Base-by-base conservation (phyloP, 352 stramenopile genomes). In the Phytophthora megakarya region DNA sequence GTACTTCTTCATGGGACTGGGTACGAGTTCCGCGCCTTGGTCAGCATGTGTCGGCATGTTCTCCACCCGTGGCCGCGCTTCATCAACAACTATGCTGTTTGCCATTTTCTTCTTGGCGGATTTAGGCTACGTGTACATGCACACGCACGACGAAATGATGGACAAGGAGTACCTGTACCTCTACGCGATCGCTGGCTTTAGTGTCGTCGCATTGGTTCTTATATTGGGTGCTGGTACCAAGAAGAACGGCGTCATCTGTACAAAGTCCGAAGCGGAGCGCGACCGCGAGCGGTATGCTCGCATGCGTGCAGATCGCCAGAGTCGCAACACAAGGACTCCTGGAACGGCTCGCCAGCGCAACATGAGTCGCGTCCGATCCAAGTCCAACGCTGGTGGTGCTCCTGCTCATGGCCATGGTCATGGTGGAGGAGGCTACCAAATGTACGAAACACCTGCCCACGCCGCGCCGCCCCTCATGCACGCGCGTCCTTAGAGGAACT, bases 1-100 rank as follows among this genome's bases (percentile, higher is more conserved):
- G 70, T 93, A 86, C 78, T 91, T 93, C 44, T 89, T 93, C 72
- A 65, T 87, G 48, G 84, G 84, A n/a, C 66, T 91, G 18, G 84
- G 84, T 28, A 85, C 73, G 21, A 88, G 68, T 11, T 76, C 81
- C 12, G 79, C 70, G 26, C 65, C 80, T 5, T 93, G 84, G 84
- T 71, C 73, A 3, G 77, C 83, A n/a, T 79, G 75, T 40, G 66
- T 88, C 7, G 78, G 81, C 25, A 81, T 93, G 67, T 93, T 93
- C 53, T 76, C 65, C 15, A 84, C 80, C 3, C 73, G 80, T 10
- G 59, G 70, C 18, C 84, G 84, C 10, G 75, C 80, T 0, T 72
- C 73, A 33, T 79, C 66, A 6, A 90, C 81, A 2, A 79, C 65
- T 3, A 68, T 85, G 26, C 49, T 88, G 13, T 90, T 90, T 46